Base-by-base conservation (phyloP, 192 early-diverging fungal species). In the Borealophlyctis nickersoniae region DNA sequence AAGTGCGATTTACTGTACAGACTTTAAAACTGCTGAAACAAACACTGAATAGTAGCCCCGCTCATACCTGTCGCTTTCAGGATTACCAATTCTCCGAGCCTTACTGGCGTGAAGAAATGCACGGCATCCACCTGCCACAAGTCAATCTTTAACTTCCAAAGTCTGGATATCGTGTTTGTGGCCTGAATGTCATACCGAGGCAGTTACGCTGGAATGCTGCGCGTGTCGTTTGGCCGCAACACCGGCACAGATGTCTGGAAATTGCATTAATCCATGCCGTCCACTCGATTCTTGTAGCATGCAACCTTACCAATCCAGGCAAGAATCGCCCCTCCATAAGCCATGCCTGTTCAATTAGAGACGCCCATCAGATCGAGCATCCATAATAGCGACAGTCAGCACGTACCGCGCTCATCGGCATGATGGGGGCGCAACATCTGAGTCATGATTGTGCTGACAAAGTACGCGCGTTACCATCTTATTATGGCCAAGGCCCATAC, bases 1-100 rank as follows among this genome's bases (percentile, higher is more conserved):
- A 89, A 0, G 82, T 73, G 51, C 77, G 74, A 50, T 90, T 89
- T 26, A 89, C 83, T 7, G n/a, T n/a, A n/a, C n/a, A n/a, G n/a
- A n/a, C n/a, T n/a, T n/a, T n/a, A n/a, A n/a, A n/a, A n/a, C n/a
- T n/a, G n/a, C n/a, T n/a, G n/a, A n/a, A n/a, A n/a, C n/a, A n/a
- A n/a, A n/a, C n/a, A n/a, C n/a, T n/a, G n/a, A n/a, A n/a, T n/a
- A n/a, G n/a, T n/a, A n/a, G n/a, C n/a, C n/a, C n/a, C n/a, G n/a
- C n/a, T n/a, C n/a, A n/a, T n/a, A n/a, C n/a, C n/a, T n/a, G 39
- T 45, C 7, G 39, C 39, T 13, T 19, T 7, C 7, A 45, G 7
- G 7, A 45, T 19, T 13, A 7, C 7, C 19, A 45, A 19, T 45
- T 45, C 39, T 45, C 39, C 39, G 7, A 45, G 39, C 39, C 19